Evolutionary conservation across 352 stramenopile species (phyloP).

Genomic region (Phytophthora fragariaefolia): DNA sequence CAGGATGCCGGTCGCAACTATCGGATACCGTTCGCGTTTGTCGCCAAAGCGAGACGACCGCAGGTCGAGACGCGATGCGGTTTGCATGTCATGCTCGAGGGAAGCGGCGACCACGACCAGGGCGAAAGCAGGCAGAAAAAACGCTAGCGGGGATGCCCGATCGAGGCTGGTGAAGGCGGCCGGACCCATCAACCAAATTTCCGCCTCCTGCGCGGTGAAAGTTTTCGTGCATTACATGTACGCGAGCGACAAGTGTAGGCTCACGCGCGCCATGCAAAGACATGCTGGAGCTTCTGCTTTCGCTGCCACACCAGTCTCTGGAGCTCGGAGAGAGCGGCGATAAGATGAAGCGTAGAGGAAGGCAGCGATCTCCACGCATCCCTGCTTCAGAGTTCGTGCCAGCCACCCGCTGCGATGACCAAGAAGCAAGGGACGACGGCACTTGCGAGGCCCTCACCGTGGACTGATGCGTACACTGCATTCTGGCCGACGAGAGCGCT

Average conservation of each 20-base stretch:
- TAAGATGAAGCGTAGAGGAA: constrained; percentile 30
- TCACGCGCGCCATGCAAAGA: background rate
- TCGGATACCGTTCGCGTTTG: too few species aligned
- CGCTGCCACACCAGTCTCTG: background rate
- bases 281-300: background rate
- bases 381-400: constrained; percentile 4
- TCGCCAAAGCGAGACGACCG: background rate
- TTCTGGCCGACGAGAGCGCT: background rate
- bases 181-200: constrained; percentile 1
- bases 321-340: constrained; percentile 2
- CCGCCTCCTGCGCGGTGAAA: background rate
- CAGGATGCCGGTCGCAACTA: too few species aligned
- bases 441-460: background rate
- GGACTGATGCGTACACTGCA: background rate
- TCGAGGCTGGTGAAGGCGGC: constrained; percentile 10
- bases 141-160: constrained; percentile 10
- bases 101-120: background rate
- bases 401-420: constrained; percentile 24
- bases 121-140: constrained; percentile 5
- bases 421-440: constrained; percentile 29
- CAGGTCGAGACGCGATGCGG: constrained; percentile 2
- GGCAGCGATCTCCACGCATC: constrained; percentile 13
- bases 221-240: background rate
- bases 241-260: background rate
- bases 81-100: constrained; percentile 5